Evolutionary conservation across 768 basidiomycete species (phyloP), one percentile per base, ranked within the genome.

Genomic region (Hypholoma fasciculare): DNA sequence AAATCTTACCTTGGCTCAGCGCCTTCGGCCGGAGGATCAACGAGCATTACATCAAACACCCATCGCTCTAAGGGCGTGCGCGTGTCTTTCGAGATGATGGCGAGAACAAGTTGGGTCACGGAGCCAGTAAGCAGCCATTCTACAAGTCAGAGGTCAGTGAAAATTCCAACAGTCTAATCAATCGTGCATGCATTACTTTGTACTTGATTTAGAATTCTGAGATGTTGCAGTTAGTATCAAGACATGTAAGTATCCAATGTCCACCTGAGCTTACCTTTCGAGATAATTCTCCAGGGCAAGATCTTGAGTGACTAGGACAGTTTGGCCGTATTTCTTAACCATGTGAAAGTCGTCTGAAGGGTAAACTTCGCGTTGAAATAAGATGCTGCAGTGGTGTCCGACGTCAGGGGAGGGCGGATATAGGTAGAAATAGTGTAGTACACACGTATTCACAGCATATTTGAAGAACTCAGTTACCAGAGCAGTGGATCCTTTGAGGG

Each of bases 401-500:
- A 58, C 57, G 63, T 63, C 44, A 63, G 54, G 50, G 59, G 20
- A 49, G 3, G 40, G 13, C 23, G 16, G 4, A 30, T 7, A 23
- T 9, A 49, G 1, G 48, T 7, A 16, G 47, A 38, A 52, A 42
- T 47, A 57, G 19, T 27, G 42, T 7, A 17, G 52, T 42, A 80
- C 91, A 63, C 67, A 95, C 94, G 90, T 95, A 78, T 97, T 97
- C 64, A 94, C 94, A n/a, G 93, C 91, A 74, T 95, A 98, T 77
- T 98, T 98, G 82, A 99, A 98, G 81, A 99, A 98, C 67, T 99
- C 97, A 0, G 94, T 96, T 56, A 98, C 96, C 17, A 98, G 82
- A 40, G 86, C 82, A 2, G 94, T 94, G 0, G 94, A 96, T 2
- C 97, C 97, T 68, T 98, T 97, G 73, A 99, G 88, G 0, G 93